Base-by-base conservation (phyloP, 2,329 filamentous ascomycete species). In the Alternaria dauci region DNA sequence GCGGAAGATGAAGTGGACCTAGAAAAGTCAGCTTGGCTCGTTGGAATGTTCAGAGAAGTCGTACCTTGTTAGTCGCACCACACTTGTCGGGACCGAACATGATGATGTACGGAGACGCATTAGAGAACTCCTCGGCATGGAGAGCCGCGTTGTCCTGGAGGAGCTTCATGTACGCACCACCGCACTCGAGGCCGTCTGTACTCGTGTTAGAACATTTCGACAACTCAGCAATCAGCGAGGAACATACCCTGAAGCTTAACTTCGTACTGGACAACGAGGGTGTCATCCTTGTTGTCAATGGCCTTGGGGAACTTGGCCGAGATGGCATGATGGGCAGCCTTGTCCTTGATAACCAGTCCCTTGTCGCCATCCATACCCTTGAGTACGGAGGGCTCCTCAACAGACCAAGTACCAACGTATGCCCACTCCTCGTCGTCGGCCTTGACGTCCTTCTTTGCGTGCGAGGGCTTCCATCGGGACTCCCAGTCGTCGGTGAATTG, bases 81-180 rank as follows among this genome's bases (percentile, higher is more conserved):
- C 95, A 99, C 90, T 98, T 98, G 86, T 99, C 95, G 74, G 95
- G 95, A 71, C 95, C 95, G 80, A 99, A 99, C 95, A 99, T 99
- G 87, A 99, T 96, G 72, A 99, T 92, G 79, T 99, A 99, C 50
- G 95, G 95, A 43, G 94, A 97, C 64, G 91, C 89, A 84, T 99
- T 98, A 81, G 92, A 93, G 86, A 99, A 99, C 85, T 99, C 95
- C 69, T 98, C 94, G 76, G 92, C 89, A 85, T 97, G 93, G 74
- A 99, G 93, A 80, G 92, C 91, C 86, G 94, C 94, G 87, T 95
- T 98, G 80, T 99, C 94, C 74, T 96, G 91, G 71, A 99, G 91
- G 71, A 99, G 92, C 90, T 99, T 99, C 86, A 99, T 86, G 86
- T 99, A 99, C 72, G 95, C 95, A 82, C 95, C 95, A 86, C 95